Evolutionary conservation across 768 basidiomycete species (phyloP), one percentile per base, ranked within the genome.

Genomic region (Termitomyces sp.): DNA sequence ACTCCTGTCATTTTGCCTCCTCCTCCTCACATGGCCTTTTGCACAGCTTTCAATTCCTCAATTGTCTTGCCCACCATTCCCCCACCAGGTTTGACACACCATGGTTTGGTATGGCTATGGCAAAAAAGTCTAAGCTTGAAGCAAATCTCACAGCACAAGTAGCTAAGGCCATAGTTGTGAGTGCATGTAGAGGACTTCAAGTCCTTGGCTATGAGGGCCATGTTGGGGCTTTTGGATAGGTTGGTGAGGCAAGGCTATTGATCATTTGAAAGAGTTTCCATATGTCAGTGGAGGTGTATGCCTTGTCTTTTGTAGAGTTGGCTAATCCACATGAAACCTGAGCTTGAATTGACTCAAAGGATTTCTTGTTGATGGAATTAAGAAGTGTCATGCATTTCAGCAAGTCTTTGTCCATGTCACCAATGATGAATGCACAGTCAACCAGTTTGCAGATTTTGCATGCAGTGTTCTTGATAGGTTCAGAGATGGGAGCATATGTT

Each of bases 371-470:
- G 4, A 64, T 60, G n/a, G n/a, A n/a, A n/a, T n/a, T n/a, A n/a
- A n/a, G n/a, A n/a, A n/a, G n/a, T n/a, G n/a, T n/a, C n/a, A 16
- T 43, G 14, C 60, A 56, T 7, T 55, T 61, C 20, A 64, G 63
- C 1, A 66, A 43, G 10, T 65, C 62, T 0, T 22, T 7, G 22
- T 44, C 53, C 20, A 65, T 53, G 2, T 39, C 16, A 0, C 60
- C 65, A 2, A 63, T 60, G 20, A 48, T 46, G 34, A 63, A 59
- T 0, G 55, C 61, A 22, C 43, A 26, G 10, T 58, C 27, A 30
- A 56, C 18, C 30, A 57, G 18, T 0, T 56, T 24, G 30, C 53
- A 48, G 36, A 63, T 60, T 16, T 55, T 54, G 5, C 39, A 24
- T 2, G 53, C 44, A 4, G 53, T 61, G 12, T 20, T 44, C 1